These are phyloP conservation scores for Magnaporthiopsis incrustans DNA, from an alignment of 2,329 filamentous ascomycete genomes.

Conservation along the genomic window DNA sequence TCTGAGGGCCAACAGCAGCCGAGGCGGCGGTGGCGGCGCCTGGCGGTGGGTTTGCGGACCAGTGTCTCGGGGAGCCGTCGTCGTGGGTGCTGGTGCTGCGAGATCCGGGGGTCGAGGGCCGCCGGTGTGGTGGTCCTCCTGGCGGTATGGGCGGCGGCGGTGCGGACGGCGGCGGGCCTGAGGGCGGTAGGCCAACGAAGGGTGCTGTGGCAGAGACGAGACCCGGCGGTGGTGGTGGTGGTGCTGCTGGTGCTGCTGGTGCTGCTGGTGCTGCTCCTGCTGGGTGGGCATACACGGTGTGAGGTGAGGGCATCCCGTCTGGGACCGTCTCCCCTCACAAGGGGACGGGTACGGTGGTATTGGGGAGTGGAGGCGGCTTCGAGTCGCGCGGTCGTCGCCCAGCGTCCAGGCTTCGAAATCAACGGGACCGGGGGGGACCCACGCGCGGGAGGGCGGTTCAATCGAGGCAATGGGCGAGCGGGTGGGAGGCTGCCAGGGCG, in stretches of 20 bases:
- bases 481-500: neutral
- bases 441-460: neutral
- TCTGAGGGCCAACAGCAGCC: neutral
- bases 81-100: neutral
- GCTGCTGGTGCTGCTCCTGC: neutral
- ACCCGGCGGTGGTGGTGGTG: neutral
- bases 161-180: slow-evolving; percentile 1
- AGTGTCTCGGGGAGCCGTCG: neutral
- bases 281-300: slow-evolving; percentile 5
- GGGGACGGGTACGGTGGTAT: neutral
- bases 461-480: neutral
- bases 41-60: neutral
- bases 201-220: neutral
- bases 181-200: neutral
- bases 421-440: neutral
- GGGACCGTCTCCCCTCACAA: neutral
- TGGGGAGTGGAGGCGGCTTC: neutral
- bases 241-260: neutral
- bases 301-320: slow-evolving; percentile 7
- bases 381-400: neutral
- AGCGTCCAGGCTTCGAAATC: neutral
- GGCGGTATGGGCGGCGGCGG: slow-evolving; percentile 1
- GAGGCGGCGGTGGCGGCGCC: neutral
- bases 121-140: slow-evolving; percentile 1
- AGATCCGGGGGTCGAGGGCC: neutral